Conservation (phyloP, 2,329 filamentous ascomycete species). For the Phoma sp. region DNA sequence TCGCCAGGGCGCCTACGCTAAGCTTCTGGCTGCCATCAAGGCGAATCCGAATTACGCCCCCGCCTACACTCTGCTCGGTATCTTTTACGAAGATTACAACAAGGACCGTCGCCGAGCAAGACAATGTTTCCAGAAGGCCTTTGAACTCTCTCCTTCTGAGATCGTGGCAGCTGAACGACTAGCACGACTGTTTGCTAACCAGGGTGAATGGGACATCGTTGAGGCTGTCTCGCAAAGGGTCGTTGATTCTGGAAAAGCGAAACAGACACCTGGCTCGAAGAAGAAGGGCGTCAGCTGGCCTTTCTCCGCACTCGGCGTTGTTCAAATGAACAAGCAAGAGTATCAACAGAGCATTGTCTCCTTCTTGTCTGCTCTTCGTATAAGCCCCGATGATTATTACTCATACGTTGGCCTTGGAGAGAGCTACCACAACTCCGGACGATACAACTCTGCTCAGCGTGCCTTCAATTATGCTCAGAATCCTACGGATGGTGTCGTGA, state of each 20-base stretch:
- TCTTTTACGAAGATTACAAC: constrained; percentile 90
- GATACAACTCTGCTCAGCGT: constrained; percentile 92
- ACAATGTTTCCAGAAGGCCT: constrained; percentile 95
- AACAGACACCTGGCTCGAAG: constrained; percentile 89
- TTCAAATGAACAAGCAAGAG: constrained; percentile 92
- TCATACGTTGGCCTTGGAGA: constrained; percentile 97
- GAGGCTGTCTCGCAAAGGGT: constrained; percentile 90
- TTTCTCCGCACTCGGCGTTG: constrained; percentile 89
- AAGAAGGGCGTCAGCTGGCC: constrained; percentile 95
- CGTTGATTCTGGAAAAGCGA: constrained; percentile 91
- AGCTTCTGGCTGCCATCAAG: constrained; percentile 83
- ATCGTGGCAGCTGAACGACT: constrained; percentile 86
- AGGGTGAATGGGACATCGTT: constrained; percentile 94
- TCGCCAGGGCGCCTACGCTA: constrained; percentile 80
- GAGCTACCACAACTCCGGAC: constrained; percentile 91
- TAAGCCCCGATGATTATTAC: constrained; percentile 86
- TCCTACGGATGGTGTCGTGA: constrained; percentile 67
- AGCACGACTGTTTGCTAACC: constrained; percentile 83
- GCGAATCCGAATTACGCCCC: constrained; percentile 87
- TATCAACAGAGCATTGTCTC: constrained; percentile 88
- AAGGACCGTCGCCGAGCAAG: constrained; percentile 84
- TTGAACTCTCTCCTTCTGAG: constrained; percentile 88
- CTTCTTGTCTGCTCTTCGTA: constrained; percentile 86
- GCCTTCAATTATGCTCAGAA: constrained; percentile 85
- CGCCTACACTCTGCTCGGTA: constrained; percentile 86